Evolutionary conservation across 116 monocot genomes (phyloP), one percentile per base, ranked within the genome.

Genomic region (Iris pallida): DNA sequence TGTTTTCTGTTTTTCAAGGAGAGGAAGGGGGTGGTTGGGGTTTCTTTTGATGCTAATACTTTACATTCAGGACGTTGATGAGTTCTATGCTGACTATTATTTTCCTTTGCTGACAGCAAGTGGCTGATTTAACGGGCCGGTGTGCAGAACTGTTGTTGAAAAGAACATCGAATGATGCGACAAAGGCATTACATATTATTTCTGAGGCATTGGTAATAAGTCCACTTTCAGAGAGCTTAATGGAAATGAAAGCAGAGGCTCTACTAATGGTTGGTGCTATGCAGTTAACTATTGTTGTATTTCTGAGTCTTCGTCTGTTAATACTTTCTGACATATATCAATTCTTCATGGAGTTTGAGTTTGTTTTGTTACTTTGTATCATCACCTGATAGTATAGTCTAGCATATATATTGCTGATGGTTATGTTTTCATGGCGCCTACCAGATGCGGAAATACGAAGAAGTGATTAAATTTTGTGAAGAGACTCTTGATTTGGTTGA

Each of bases 231-330:
- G 99, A 99, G 59, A 82, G 42, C 62, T 76, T 99, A 70, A 65
- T 82, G 74, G 75, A 93, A 76, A 86, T 90, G 90, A 99, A 93
- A 77, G 99, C 93, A 65, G 86, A 99, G 20, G 90, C 88, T 65
- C 82, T 99, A 20, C 69, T 99, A 30, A 76, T 79, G 90, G 98
- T 98, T 76, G 16, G n/a, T 62, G 6, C 47, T 60, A 46, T 10
- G 11, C 11, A 51, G 49, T 51, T 9, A 7, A 51, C 4, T 51
- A 18, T 47, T 47, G 46, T 47, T 64, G 45, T 3, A n/a, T 16
- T 40, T 30, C 4, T 6, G 14, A 45, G 45, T 30, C n/a, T 61
- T 61, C n/a, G 49, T 51, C 49, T 51, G 49, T 9, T 51, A 3
- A 14, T 1, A 7, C 42, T 53, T 14, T 67, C 16, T 16, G n/a